phyloP scores from a whole-genome alignment of 495 filamentous ascomycete genomes.

The Penicillium antarcticum region DNA sequence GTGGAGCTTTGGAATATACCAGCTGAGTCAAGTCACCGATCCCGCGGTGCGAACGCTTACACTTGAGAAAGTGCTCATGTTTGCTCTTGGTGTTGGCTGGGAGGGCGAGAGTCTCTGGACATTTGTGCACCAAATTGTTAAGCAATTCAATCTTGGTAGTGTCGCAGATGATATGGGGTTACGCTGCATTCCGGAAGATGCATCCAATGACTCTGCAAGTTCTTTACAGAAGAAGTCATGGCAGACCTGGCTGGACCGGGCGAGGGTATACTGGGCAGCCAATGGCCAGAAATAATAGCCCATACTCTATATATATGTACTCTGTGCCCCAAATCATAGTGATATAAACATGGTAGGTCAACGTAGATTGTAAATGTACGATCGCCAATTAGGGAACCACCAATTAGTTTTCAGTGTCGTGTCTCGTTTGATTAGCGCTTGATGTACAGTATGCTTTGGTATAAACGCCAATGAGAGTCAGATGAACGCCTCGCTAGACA shows the following conservation, averaged over 20 bases:
- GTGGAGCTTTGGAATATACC: constrained; percentile 63
- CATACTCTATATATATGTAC: neutral
- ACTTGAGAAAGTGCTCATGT: constrained; percentile 27
- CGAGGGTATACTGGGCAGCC: constrained; percentile 23
- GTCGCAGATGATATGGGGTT: constrained; percentile 6
- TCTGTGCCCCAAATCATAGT: too few relatives aligned
- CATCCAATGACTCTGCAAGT: neutral
- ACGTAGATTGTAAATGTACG: neutral
- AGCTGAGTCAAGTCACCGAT: constrained; percentile 34
- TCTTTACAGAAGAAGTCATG: constrained; percentile 12
- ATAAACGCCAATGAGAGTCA: constrained; percentile 18
- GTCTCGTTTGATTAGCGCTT: constrained; percentile 11
- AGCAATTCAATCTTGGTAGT: constrained; percentile 19
- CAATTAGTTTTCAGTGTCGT: constrained; percentile 15
- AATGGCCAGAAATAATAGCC: neutral
- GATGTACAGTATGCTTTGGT: constrained; percentile 8
- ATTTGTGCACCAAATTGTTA: constrained; percentile 32
- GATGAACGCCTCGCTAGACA: constrained; percentile 29
- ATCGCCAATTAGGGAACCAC: constrained; percentile 3
- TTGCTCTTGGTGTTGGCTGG: constrained; percentile 41
- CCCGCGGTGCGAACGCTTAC: constrained; percentile 2
- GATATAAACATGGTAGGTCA: too few relatives aligned
- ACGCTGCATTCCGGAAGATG: neutral
- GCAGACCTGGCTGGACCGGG: constrained; percentile 26
- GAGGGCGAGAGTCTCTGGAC: constrained; percentile 47